Base-by-base conservation (phyloP, 208 protist species). In the Tritrichomonas foetus region DNA sequence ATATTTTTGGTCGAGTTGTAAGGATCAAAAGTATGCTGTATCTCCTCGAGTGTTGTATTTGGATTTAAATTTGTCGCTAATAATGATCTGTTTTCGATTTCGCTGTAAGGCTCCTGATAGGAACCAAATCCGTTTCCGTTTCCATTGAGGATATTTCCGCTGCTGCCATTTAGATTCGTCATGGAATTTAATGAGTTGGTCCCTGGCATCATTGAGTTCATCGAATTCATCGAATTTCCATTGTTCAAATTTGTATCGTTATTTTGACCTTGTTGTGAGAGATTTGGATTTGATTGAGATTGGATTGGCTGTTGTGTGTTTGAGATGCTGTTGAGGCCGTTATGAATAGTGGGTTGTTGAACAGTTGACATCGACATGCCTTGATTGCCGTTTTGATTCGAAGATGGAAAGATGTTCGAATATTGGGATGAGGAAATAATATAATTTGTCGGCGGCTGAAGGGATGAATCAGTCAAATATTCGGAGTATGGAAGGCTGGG, bases 41-140 rank as follows among this genome's bases (percentile, higher is more conserved):
- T 49, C 53, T 84, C 74, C 3, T 49, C 41, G 3, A 39, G n/a
- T 1, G 33, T 53, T 30, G 25, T n/a, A 2, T 49, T 0, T 33
- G 74, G 74, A 22, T 84, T 44, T 25, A 84, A 20, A 84, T 84
- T 84, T 11, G 14, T 53, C 3, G 53, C 25, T 16, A 8, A 55
- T 3, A 84, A 55, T 9, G n/a, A 33, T 84, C 74, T 49, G 30
- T 84, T 84, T 84, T 84, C 74, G 8, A 84, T 84, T 53, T 84
- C 74, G n/a, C 25, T 53, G 2, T 8, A 47, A 53, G 3, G 22
- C 2, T 3, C 16, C 0, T 84, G 13, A 84, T 47, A 47, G 30
- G 41, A 3, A 25, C 3, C 0, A 49, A 33, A 47, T 78, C 47
- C 16, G 53, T 61, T 61, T 61, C 11, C 16, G 53, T 61, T 61